Evolutionary conservation across 73 alveolate genomes (phyloP).

Genomic region (Tetrahymena borealis): DNA sequence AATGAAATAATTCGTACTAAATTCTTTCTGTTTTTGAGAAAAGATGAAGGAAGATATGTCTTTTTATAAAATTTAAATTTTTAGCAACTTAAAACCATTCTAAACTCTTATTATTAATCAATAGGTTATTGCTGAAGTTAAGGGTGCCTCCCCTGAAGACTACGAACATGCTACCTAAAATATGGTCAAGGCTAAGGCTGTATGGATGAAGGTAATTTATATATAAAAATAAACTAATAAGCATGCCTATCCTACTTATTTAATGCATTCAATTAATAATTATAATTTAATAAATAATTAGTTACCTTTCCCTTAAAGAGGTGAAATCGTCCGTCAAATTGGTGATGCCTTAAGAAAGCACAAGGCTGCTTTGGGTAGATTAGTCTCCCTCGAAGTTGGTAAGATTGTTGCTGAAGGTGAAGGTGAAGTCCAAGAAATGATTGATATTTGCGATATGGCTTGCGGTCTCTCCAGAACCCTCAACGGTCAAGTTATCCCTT

Average conservation of each 20-base stretch:
- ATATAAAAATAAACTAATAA: neutral
- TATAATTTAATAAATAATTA: constrained; percentile 43
- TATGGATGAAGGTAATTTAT: constrained; percentile 42
- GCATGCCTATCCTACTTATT: too few relatives aligned
- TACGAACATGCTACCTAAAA: constrained; percentile 55
- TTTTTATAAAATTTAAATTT: neutral
- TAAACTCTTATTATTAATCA: neutral
- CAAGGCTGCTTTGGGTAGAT: constrained; percentile 74
- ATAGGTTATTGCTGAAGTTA: constrained; percentile 45
- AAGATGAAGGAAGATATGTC: too few relatives aligned
- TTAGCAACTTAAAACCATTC: too few relatives aligned
- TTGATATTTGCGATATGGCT: constrained; percentile 89
- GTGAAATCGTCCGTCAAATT: constrained; percentile 84
- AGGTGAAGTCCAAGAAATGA: constrained; percentile 86
- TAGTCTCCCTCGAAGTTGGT: constrained; percentile 84
- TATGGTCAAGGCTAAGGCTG: constrained; percentile 34
- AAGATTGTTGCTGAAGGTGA: constrained; percentile 81
- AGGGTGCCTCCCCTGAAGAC: constrained; percentile 56
- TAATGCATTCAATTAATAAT: constrained; percentile 41
- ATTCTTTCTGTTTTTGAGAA: too few relatives aligned
- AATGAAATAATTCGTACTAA: too few relatives aligned
- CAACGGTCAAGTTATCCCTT: constrained; percentile 75
- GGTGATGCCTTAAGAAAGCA: constrained; percentile 81
- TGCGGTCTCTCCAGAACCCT: constrained; percentile 75
- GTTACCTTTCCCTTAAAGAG: constrained; percentile 88